Conservation (phyloP, 1,139 yeast species). For the Arxiozyma heterogenica region DNA sequence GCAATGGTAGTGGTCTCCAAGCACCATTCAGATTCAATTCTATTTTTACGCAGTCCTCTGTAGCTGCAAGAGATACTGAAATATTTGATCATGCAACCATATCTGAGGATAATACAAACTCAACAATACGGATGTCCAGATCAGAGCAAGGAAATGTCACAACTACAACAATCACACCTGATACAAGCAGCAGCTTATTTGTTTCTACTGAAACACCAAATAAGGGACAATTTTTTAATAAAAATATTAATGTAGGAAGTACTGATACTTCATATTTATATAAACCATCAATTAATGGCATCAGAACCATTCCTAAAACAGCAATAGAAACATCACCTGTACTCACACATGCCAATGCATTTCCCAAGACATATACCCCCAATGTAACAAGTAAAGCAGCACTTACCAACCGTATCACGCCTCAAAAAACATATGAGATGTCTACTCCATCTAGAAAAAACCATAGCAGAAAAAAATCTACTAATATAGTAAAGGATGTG, state of each 20-base stretch:
- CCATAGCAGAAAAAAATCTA: conserved; percentile 25
- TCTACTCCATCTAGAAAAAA: conserved; percentile 1
- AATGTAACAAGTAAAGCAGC: background rate
- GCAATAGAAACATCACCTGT: conserved; percentile 1
- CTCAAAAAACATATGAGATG: background rate
- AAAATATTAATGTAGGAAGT: background rate
- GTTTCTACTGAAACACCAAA: conserved; percentile 10
- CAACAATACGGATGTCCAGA: conserved; percentile 20
- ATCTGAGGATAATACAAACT: conserved; percentile 19
- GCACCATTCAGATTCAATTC: conserved; percentile 4
- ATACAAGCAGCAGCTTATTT: conserved; percentile 9
- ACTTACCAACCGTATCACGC: conserved; percentile 1
- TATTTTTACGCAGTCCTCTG: background rate
- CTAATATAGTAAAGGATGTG: conserved; percentile 37
- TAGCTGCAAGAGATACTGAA: conserved; percentile 5
- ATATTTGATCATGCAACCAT: conserved; percentile 5
- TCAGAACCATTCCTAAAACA: background rate
- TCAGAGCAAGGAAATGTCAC: conserved; percentile 10
- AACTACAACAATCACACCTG: conserved; percentile 8
- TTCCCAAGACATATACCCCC: conserved; percentile 1
- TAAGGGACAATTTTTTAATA: background rate
- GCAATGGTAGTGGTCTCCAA: background rate
- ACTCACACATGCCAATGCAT: background rate
- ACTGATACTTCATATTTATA: background rate
- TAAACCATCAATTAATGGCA: background rate